A percentile compares a stretch with the other conserved stretches of the same genome.
These are phyloP conservation scores for Irpex sp. DNA, from an alignment of 1,284 basidiomycete species.

Conservation along the genomic window DNA sequence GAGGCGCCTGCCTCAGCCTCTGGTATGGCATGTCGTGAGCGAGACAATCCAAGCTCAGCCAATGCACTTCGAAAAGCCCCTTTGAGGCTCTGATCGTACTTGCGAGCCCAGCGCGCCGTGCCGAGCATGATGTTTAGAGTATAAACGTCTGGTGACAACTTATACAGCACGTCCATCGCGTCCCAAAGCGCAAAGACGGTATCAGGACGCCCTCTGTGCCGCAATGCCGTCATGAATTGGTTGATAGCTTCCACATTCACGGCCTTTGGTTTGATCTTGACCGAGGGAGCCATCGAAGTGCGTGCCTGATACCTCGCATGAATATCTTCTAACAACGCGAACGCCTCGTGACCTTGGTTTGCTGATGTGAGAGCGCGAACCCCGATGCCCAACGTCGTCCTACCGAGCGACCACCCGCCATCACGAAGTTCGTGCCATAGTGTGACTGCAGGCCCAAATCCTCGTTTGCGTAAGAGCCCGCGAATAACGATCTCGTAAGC, in stretches of 20 bases:
- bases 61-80: conserved; percentile 31
- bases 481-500: conserved; percentile 49
- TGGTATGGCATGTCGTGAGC: neutral
- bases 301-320: conserved; percentile 25
- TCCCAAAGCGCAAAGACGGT: conserved; percentile 63
- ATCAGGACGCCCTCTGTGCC: conserved; percentile 50
- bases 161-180: conserved; percentile 49
- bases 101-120: conserved; percentile 48
- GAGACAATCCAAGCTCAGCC: conserved; percentile 23
- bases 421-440: conserved; percentile 43
- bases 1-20: neutral
- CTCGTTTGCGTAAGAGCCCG: conserved; percentile 42
- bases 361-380: conserved; percentile 45
- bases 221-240: conserved; percentile 44
- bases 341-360: conserved; percentile 43
- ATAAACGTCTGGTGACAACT: conserved; percentile 45
- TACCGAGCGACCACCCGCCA: conserved; percentile 39
- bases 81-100: conserved; percentile 45
- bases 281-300: no score
- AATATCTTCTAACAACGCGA: conserved; percentile 42
- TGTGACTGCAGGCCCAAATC: conserved; percentile 34
- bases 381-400: conserved; percentile 45
- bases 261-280: neutral
- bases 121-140: conserved; percentile 61
- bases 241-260: conserved; percentile 8